A percentile compares a stretch with the other conserved stretches of the same genome.
These are phyloP conservation scores for Apophysomyces elegans DNA, from an alignment of 371 early-diverging fungal genomes.

Conservation along the genomic window DNA sequence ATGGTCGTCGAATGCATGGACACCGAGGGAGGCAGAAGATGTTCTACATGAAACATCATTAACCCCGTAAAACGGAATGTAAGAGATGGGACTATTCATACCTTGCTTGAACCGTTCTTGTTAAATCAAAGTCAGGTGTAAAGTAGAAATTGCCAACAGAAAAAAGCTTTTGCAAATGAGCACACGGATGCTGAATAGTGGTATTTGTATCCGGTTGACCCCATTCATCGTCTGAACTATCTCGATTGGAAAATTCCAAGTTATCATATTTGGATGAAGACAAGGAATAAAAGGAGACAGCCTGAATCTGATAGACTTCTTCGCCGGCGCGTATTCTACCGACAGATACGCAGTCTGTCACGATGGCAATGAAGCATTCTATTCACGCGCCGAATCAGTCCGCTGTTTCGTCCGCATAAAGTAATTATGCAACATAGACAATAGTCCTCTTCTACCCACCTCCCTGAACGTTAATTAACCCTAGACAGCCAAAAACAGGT, in stretches of 20 bases:
- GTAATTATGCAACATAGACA: constrained; percentile 1
- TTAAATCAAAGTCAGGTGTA: constrained; percentile 76
- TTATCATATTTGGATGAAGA: constrained; percentile 63
- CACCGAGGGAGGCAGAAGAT: constrained; percentile 46
- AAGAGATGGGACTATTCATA: constrained; percentile 16
- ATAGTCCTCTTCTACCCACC: constrained; percentile 42
- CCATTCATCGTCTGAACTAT: constrained; percentile 36
- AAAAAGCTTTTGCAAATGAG: constrained; percentile 66
- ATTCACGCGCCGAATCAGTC: constrained; percentile 13
- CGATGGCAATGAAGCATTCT: constrained; percentile 78
- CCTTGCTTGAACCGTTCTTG: constrained; percentile 71
- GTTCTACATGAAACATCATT: constrained; percentile 32
- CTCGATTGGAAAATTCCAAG: constrained; percentile 37
- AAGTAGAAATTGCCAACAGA: constrained; percentile 79
- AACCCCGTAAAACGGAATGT: background rate
- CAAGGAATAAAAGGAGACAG: constrained; percentile 69
- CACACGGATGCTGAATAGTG: constrained; percentile 63
- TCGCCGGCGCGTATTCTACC: constrained; percentile 66
- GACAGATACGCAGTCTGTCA: constrained; percentile 67
- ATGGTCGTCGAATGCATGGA: constrained; percentile 63
- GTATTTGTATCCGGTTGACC: constrained; percentile 31
- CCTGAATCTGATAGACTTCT: constrained; percentile 60
- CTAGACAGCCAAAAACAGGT: constrained; percentile 76
- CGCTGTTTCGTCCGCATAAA: constrained; percentile 1
- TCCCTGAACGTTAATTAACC: constrained; percentile 64